Conservation (phyloP, 495 filamentous ascomycete genomes). For the Aspergillus heteromorphus region DNA sequence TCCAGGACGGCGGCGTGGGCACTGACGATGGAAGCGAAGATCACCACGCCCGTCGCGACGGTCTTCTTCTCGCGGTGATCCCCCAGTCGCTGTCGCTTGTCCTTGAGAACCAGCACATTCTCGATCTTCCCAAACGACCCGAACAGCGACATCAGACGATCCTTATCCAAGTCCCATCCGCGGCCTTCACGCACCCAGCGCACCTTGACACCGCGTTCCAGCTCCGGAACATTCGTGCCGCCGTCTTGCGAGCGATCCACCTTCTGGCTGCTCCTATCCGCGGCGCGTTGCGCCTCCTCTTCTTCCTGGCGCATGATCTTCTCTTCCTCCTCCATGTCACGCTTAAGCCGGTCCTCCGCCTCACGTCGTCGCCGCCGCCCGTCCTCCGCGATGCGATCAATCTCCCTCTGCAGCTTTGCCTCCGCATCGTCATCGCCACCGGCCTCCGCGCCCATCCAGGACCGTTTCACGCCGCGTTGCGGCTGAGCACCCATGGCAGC, state of each 20-base stretch:
- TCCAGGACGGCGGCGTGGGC: constrained; percentile 58
- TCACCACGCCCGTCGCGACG: constrained; percentile 48
- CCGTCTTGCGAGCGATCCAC: constrained; percentile 40
- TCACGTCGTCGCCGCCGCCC: constrained; percentile 48
- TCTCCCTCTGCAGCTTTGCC: constrained; percentile 53
- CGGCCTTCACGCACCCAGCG: constrained; percentile 51
- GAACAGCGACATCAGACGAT: constrained; percentile 42
- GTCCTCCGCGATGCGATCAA: constrained; percentile 60
- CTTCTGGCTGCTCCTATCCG: constrained; percentile 29
- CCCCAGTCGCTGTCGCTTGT: constrained; percentile 48
- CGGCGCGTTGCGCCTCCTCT: constrained; percentile 27
- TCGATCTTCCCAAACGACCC: constrained; percentile 52
- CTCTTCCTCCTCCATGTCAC: constrained; percentile 46
- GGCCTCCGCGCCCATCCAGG: constrained; percentile 31
- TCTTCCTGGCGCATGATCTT: constrained; percentile 33
- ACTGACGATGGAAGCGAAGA: constrained; percentile 54
- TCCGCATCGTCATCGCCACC: constrained; percentile 49
- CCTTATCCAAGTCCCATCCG: constrained; percentile 38
- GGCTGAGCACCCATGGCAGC: constrained; percentile 15
- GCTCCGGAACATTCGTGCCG: constrained; percentile 44
- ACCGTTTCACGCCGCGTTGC: constrained; percentile 40
- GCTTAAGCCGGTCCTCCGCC: constrained; percentile 44
- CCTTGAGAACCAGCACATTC: constrained; percentile 47
- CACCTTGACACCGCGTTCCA: constrained; percentile 56
- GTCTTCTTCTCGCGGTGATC: constrained; percentile 50